Evolutionary conservation across 805 yeast species (phyloP).

Genomic region (Crinitomyces ghanaensis): DNA sequence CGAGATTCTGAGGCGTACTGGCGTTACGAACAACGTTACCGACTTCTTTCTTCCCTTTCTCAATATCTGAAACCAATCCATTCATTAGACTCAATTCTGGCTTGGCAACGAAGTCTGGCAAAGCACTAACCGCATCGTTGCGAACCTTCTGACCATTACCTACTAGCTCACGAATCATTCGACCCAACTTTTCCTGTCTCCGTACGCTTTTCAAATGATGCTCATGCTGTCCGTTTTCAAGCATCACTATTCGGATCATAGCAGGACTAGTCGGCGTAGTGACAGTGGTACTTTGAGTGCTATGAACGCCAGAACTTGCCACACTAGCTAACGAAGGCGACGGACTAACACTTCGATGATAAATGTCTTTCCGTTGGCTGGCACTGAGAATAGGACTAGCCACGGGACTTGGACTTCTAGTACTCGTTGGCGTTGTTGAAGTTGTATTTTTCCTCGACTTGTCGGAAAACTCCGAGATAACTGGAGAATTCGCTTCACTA

Average conservation of each 20-base stretch:
- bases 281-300: too few species aligned
- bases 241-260: conserved; percentile 15
- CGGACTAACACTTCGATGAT: too few species aligned
- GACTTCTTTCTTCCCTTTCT: conserved; percentile 27
- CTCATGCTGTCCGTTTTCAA: conserved; percentile 63
- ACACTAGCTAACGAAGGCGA: conserved; percentile 1
- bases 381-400: conserved; percentile 1
- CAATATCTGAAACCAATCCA: conserved; percentile 24
- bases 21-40: conserved; percentile 21
- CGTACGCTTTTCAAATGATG: conserved; percentile 63
- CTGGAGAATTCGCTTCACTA: too few species aligned
- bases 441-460: too few species aligned
- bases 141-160: conserved; percentile 30
- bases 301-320: too few species aligned
- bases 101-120: conserved; percentile 14
- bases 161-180: conserved; percentile 45
- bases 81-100: conserved; percentile 22
- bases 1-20: conserved; percentile 37
- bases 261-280: conserved; percentile 1
- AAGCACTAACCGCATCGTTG: conserved; percentile 20
- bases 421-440: too few species aligned
- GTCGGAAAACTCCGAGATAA: too few species aligned
- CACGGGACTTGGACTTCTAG: background rate
- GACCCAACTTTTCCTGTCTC: conserved; percentile 32
- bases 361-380: too few species aligned